phyloP scores from a whole-genome alignment of 306 rosid species.

The Lupinus albus region DNA sequence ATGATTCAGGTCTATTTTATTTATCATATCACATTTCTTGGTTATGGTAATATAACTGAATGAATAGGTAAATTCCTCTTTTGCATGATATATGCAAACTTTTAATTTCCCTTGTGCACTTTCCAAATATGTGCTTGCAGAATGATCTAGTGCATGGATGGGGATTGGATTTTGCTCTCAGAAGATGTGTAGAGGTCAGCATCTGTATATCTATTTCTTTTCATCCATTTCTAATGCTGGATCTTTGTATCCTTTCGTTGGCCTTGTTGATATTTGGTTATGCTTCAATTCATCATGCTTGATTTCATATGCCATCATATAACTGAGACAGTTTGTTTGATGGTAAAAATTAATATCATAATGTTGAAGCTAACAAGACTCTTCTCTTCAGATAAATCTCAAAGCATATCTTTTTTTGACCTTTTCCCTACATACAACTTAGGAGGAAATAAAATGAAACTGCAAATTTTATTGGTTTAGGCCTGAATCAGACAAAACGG shows the following conservation, averaged over 20 bases:
- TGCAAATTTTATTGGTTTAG: neutral
- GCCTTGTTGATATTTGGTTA: conserved; percentile 22
- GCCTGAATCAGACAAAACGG: conserved; percentile 22
- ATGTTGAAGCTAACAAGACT: neutral
- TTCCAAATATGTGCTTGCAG: conserved; percentile 49
- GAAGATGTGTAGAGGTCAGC: conserved; percentile 95
- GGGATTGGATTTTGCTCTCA: conserved; percentile 98
- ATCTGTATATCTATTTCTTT: conserved; percentile 36
- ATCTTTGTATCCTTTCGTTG: conserved; percentile 23
- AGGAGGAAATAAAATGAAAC: neutral
- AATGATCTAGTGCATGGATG: conserved; percentile 99
- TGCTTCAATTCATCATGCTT: conserved; percentile 31
- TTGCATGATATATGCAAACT: neutral
- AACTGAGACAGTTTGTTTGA: neutral
- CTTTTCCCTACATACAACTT: neutral
- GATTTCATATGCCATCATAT: conserved; percentile 18
- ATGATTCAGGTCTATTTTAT: conserved; percentile 75
- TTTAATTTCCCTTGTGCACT: conserved; percentile 7
- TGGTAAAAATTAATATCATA: neutral
- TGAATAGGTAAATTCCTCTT: conserved; percentile 25
- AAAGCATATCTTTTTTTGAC: neutral
- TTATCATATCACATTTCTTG: conserved; percentile 34
- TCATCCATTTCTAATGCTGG: neutral
- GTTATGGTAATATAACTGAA: neutral
- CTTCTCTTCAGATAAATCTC: neutral